Evolutionary conservation across 2,329 filamentous ascomycete species (phyloP).

Genomic region (Aspergillus aculeatinus): DNA sequence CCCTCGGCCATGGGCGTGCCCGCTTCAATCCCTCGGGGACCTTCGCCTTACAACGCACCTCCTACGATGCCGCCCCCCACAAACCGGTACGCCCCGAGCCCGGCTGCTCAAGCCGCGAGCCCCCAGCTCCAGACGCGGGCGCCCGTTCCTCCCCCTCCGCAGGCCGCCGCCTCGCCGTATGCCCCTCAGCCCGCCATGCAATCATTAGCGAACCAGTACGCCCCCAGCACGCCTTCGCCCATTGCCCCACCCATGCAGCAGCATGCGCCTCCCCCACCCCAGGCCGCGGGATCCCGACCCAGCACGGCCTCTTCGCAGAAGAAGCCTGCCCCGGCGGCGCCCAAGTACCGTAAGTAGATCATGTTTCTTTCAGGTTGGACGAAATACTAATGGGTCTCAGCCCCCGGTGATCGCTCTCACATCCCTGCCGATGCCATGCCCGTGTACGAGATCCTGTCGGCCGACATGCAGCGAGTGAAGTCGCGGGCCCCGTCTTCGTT

Average conservation of each 20-base stretch:
- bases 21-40: slow-evolving; percentile 62
- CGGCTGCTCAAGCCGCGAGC: slow-evolving; percentile 55
- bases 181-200: slow-evolving; percentile 52
- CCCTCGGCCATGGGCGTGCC: slow-evolving; percentile 47
- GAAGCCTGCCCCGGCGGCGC: slow-evolving; percentile 50
- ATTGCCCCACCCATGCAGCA: slow-evolving; percentile 30
- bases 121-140: slow-evolving; percentile 47
- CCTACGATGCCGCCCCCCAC: slow-evolving; percentile 67
- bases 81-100: slow-evolving; percentile 72
- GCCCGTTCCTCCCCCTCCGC: slow-evolving; percentile 51
- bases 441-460: slow-evolving; percentile 75
- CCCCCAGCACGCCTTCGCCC: slow-evolving; percentile 50
- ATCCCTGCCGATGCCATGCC: slow-evolving; percentile 75
- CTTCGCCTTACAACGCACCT: slow-evolving; percentile 83
- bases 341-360: slow-evolving; percentile 65
- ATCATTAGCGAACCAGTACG: slow-evolving; percentile 44
- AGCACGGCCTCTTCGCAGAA: slow-evolving; percentile 52
- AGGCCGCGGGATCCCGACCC: slow-evolving; percentile 45
- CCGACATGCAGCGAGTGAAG: slow-evolving; percentile 87
- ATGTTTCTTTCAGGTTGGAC: not conserved
- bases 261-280: slow-evolving; percentile 36
- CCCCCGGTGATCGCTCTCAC: slow-evolving; percentile 81
- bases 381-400: slow-evolving; percentile 27
- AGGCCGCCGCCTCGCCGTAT: slow-evolving; percentile 52
- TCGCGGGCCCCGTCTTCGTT: slow-evolving; percentile 82